phyloP scores from a whole-genome alignment of 805 yeast species.

The Nakazawaea siamensis region DNA sequence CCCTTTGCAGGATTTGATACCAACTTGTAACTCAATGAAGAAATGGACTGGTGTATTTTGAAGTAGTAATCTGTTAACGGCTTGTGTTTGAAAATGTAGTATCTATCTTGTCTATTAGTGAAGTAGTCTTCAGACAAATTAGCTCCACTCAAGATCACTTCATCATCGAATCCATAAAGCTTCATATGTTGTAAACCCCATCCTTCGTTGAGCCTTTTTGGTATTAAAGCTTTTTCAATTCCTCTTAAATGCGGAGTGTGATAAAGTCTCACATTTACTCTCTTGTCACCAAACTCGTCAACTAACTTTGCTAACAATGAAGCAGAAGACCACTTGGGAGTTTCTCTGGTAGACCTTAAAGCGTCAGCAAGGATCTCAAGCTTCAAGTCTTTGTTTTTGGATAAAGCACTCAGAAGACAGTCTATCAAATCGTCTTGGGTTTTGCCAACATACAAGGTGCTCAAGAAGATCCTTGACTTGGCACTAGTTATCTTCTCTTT shows the following conservation, averaged over 20 bases:
- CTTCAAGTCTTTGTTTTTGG: constrained; percentile 47
- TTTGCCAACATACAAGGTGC: constrained; percentile 83
- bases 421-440: constrained; percentile 67
- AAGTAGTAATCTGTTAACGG: constrained; percentile 66
- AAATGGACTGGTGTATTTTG: constrained; percentile 57
- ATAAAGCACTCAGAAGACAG: constrained; percentile 53
- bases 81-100: constrained; percentile 58
- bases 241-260: constrained; percentile 85
- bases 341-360: constrained; percentile 86
- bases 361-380: constrained; percentile 80
- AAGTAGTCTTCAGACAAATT: constrained; percentile 88
- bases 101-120: constrained; percentile 91
- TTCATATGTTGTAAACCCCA: constrained; percentile 97
- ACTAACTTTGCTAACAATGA: constrained; percentile 61
- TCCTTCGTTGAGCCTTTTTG: constrained; percentile 84
- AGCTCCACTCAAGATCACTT: constrained; percentile 84
- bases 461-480: constrained; percentile 60
- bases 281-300: constrained; percentile 47
- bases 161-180: constrained; percentile 89
- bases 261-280: constrained; percentile 78
- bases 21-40: constrained; percentile 65
- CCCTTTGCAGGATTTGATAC: constrained; percentile 23
- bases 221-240: constrained; percentile 53
- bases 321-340: constrained; percentile 75
- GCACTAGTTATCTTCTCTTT: constrained; percentile 58